Conservation (phyloP, 306 rosid genomes). For the Rubus parviflorus region DNA sequence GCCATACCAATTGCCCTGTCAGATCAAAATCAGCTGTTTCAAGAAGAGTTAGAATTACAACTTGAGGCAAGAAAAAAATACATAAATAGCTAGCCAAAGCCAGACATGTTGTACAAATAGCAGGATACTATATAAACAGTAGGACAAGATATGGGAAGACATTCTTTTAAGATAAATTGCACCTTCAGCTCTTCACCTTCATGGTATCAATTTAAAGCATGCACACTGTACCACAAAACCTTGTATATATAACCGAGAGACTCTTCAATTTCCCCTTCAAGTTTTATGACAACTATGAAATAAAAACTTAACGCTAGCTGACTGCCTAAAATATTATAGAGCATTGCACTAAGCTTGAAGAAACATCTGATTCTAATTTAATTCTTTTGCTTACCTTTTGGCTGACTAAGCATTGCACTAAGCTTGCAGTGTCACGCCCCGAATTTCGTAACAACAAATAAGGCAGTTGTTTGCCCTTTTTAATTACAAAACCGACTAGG, state of each 20-base stretch:
- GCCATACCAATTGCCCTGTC: slow-evolving; percentile 98
- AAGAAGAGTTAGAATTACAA: slow-evolving; percentile 33
- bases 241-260: not conserved
- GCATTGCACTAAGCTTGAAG: not conserved
- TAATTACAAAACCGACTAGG: too few relatives aligned
- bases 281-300: not conserved
- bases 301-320: not conserved
- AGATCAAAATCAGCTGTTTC: slow-evolving; percentile 91
- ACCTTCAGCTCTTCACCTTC: not conserved
- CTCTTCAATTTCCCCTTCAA: not conserved
- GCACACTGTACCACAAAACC: not conserved
- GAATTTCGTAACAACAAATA: too few relatives aligned
- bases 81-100: not conserved
- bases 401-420: too few relatives aligned
- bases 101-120: not conserved
- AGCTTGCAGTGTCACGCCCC: too few relatives aligned
- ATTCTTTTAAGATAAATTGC: not conserved
- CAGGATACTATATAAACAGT: not conserved
- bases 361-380: too few relatives aligned
- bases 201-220: not conserved
- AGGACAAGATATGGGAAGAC: not conserved
- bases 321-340: not conserved
- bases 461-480: too few relatives aligned
- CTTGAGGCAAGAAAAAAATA: slow-evolving; percentile 5
- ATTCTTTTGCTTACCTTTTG: too few relatives aligned